phyloP scores from a whole-genome alignment of 2,329 filamentous ascomycete species.

The Aspergillus pseudoterreus region DNA sequence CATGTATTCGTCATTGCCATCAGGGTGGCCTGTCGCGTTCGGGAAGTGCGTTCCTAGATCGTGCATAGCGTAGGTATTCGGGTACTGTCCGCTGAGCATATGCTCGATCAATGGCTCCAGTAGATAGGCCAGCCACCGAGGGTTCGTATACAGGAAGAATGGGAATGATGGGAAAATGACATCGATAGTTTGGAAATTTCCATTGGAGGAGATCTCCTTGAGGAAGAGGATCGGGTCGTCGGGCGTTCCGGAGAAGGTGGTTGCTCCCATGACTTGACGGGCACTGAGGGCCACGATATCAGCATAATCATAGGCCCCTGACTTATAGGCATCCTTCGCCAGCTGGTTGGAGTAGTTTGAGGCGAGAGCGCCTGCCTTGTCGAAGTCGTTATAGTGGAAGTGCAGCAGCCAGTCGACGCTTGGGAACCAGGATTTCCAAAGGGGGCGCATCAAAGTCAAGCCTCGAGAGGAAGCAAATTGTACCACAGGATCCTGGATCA shows the following conservation, averaged over 20 bases:
- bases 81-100: constrained; percentile 77
- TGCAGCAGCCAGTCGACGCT: constrained; percentile 60
- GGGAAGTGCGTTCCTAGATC: constrained; percentile 53
- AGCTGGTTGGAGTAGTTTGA: constrained; percentile 71
- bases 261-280: constrained; percentile 75
- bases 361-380: constrained; percentile 60
- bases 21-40: constrained; percentile 53
- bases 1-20: constrained; percentile 54
- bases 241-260: constrained; percentile 68
- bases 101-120: constrained; percentile 78
- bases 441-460: constrained; percentile 70
- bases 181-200: constrained; percentile 81
- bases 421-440: constrained; percentile 74
- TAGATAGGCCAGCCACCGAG: constrained; percentile 73
- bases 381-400: constrained; percentile 74
- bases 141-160: constrained; percentile 83
- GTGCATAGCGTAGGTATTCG: constrained; percentile 59
- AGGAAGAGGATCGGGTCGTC: constrained; percentile 72
- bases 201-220: constrained; percentile 82
- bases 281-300: constrained; percentile 75
- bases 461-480: constrained; percentile 75
- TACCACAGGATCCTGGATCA: constrained; percentile 73
- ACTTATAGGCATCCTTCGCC: constrained; percentile 66
- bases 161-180: constrained; percentile 84
- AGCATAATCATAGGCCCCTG: constrained; percentile 70